These are phyloP conservation scores for Fusarium nematophilum DNA, from an alignment of 2,329 filamentous ascomycete species.

Conservation along the genomic window DNA sequence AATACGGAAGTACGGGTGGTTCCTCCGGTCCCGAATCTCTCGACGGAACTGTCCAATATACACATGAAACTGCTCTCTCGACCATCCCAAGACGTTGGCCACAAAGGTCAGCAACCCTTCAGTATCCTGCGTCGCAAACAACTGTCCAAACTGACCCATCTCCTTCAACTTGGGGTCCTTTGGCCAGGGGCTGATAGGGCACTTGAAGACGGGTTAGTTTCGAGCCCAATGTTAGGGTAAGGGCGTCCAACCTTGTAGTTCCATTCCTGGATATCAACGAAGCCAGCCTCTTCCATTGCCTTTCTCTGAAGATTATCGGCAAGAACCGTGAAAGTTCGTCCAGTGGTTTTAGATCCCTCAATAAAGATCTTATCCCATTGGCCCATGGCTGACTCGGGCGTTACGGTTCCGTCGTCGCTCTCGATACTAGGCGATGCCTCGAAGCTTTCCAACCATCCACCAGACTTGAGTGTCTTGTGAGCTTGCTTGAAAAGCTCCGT, in stretches of 20 bases:
- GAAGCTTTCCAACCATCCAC: slow-evolving; percentile 27
- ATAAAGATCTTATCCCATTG: slow-evolving; percentile 33
- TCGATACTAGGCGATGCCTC: slow-evolving; percentile 27
- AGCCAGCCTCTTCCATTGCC: slow-evolving; percentile 22
- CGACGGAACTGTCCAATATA: slow-evolving; percentile 28
- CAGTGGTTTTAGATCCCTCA: slow-evolving; percentile 22
- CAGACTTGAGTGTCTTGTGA: slow-evolving; percentile 24
- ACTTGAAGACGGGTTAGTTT: background rate
- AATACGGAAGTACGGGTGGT: slow-evolving; percentile 21
- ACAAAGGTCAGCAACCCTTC: slow-evolving; percentile 32
- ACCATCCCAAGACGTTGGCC: slow-evolving; percentile 31
- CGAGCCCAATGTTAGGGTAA: accelerated
- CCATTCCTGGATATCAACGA: slow-evolving; percentile 31
- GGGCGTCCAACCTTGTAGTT: slow-evolving; percentile 24
- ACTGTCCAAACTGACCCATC: slow-evolving; percentile 32
- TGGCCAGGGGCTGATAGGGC: slow-evolving; percentile 28
- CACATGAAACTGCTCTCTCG: slow-evolving; percentile 17
- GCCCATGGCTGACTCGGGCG: slow-evolving; percentile 24
- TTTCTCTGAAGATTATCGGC: slow-evolving; percentile 22
- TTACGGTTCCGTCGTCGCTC: slow-evolving; percentile 25
- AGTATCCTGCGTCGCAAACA: slow-evolving; percentile 33
- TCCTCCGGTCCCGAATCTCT: slow-evolving; percentile 24
- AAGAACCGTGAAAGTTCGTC: slow-evolving; percentile 32
- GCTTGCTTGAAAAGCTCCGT: slow-evolving; percentile 13
- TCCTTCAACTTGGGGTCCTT: slow-evolving; percentile 33